Evolutionary conservation across 2,329 filamentous ascomycete species (phyloP), one percentile per base, ranked within the genome.

Genomic region (Diaporthe citriasiana): DNA sequence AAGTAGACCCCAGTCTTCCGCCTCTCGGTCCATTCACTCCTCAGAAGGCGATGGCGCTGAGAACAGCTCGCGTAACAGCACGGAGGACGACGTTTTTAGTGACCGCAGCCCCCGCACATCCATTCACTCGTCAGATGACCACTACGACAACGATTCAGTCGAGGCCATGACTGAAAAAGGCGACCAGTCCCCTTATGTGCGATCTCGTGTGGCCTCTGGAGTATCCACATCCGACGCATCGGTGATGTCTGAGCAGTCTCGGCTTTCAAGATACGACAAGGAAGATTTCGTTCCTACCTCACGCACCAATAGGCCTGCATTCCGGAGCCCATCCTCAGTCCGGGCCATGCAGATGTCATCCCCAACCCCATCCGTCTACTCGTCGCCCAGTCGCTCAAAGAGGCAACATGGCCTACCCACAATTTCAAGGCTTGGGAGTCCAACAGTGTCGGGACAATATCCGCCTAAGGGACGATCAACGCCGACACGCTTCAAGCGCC

Each of bases 341-440:
- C 90, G 91, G 66, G 91, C 91, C 1, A 87, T 94, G 83, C 93
- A 94, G 77, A 93, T 94, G 91, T 88, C 89, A 2, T 93, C 92
- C 0, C 92, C 92, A 0, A 85, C 90, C 0, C 84, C 87, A 0
- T 92, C 91, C 0, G 83, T 87, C n/a, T 82, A 85, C 65, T 87
- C 86, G n/a, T 89, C 90, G 3, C 86, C 89, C 9, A 30, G 19
- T n/a, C 86, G 89, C 13, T 89, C 89, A n/a, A 89, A 89, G 75
- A 87, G 86, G 35, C 77, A 77, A 7, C 81, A 81, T 10, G 75
- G 79, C 50, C 74, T 87, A 68, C 85, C 87, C 2, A 87, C 88
- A 1, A 84, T 88, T n/a, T 90, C 89, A 5, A 84, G 89, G 27
- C 79, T 91, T 15, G 89, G 88, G n/a, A 92, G 89, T 50, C 89